Conservation (phyloP, 202 grass and related monocot genomes). For the Eragrostis tef region DNA sequence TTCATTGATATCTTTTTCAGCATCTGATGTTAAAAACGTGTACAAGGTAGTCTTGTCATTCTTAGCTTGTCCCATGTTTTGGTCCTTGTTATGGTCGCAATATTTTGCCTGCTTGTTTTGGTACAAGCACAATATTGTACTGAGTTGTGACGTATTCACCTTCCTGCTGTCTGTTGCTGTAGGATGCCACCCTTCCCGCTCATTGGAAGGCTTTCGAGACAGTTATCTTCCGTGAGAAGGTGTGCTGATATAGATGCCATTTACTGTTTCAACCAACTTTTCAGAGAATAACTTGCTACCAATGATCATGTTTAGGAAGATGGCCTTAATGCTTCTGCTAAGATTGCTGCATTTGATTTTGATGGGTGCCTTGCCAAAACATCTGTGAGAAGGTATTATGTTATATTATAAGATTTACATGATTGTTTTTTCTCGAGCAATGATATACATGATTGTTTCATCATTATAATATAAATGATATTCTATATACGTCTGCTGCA, state of each 20-base stretch:
- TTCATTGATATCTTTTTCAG: slow-evolving; percentile 49
- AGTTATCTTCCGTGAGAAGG: slow-evolving; percentile 79
- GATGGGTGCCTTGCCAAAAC: slow-evolving; percentile 91
- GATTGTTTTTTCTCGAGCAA: neutral
- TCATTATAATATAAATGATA: slow-evolving; percentile 7
- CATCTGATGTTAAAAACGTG: slow-evolving; percentile 56
- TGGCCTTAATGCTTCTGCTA: slow-evolving; percentile 73
- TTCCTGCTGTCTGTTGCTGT: slow-evolving; percentile 42
- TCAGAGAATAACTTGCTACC: slow-evolving; percentile 22
- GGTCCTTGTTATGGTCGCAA: neutral
- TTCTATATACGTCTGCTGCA: slow-evolving; percentile 14
- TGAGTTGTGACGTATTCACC: slow-evolving; percentile 29
- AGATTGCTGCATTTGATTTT: slow-evolving; percentile 99
- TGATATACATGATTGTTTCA: slow-evolving; percentile 4
- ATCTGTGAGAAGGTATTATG: slow-evolving; percentile 69
- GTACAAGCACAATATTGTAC: slow-evolving; percentile 26
- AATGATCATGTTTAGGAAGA: slow-evolving; percentile 58
- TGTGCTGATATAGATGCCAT: slow-evolving; percentile 34
- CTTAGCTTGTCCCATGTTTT: slow-evolving; percentile 6
- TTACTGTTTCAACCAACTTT: slow-evolving; percentile 20
- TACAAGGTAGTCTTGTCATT: slow-evolving; percentile 64
- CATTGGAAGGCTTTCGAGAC: slow-evolving; percentile 85
- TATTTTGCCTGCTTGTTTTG: slow-evolving; percentile 29
- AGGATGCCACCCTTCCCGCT: slow-evolving; percentile 68
- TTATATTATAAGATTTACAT: slow-evolving; percentile 21